A percentile compares a stretch with the other conserved stretches of the same genome.
Conservation (phyloP, 176 grass and related monocot genomes). For the Eleusine indica region DNA sequence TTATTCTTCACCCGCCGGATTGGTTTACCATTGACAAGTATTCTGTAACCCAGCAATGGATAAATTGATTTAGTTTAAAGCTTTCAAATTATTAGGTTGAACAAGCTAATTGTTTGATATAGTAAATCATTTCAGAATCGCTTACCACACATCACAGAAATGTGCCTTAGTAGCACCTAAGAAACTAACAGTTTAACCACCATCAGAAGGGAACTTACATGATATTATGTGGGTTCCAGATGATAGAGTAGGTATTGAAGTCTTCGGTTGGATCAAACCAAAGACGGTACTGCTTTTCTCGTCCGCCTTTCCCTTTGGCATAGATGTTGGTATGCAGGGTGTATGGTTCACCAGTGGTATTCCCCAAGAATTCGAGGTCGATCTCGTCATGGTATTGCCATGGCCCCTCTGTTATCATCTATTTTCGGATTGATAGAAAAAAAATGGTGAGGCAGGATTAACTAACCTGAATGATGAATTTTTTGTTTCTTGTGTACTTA, state of each 20-base stretch:
- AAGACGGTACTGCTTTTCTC: conserved; percentile 62
- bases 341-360: conserved; percentile 56
- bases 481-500: conserved; percentile 34
- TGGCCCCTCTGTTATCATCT: conserved; percentile 48
- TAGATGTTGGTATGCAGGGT: conserved; percentile 75
- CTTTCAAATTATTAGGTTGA: neutral
- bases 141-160: neutral
- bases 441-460: conserved; percentile 24
- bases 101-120: neutral
- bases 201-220: conserved; percentile 39
- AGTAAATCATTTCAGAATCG: neutral
- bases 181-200: neutral
- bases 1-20: conserved; percentile 54
- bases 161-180: neutral
- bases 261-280: conserved; percentile 79
- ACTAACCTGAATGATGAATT: neutral
- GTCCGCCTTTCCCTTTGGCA: conserved; percentile 52
- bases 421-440: neutral
- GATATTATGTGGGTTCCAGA: conserved; percentile 61
- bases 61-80: neutral
- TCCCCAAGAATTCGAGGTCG: conserved; percentile 73
- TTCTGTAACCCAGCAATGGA: conserved; percentile 32
- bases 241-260: conserved; percentile 67
- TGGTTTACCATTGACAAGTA: conserved; percentile 64
- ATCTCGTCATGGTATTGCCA: conserved; percentile 56